A percentile compares a stretch with the other conserved stretches of the same genome.
Conservation (phyloP, 768 basidiomycete genomes). For the Mycena sanguinolenta region DNA sequence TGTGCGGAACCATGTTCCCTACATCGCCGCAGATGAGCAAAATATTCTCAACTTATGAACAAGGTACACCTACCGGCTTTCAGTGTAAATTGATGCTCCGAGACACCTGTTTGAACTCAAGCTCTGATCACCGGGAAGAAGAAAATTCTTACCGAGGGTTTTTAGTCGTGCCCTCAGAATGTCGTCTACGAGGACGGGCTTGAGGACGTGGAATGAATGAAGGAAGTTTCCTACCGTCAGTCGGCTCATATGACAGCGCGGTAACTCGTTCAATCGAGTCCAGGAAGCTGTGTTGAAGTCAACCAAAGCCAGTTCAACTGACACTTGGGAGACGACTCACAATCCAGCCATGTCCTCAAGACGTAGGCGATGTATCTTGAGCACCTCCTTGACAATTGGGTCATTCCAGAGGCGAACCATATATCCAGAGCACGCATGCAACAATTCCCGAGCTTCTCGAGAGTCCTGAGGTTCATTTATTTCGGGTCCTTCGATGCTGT, state of each 20-base stretch:
- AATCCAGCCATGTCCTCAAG: conserved; percentile 63
- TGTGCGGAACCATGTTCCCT: conserved; percentile 41
- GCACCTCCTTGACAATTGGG: conserved; percentile 54
- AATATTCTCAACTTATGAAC: background rate
- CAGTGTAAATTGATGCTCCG: conserved; percentile 68
- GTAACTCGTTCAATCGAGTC: conserved; percentile 62
- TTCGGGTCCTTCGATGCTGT: conserved; percentile 45
- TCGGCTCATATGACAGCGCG: conserved; percentile 59
- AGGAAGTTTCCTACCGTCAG: conserved; percentile 54
- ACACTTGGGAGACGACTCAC: conserved; percentile 2
- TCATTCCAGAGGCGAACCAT: conserved; percentile 66
- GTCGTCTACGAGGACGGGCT: conserved; percentile 54
- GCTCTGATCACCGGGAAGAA: background rate
- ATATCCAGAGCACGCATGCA: conserved; percentile 64
- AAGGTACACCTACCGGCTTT: conserved; percentile 45
- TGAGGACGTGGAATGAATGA: conserved; percentile 1
- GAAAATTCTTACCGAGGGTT: conserved; percentile 44
- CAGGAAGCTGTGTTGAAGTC: conserved; percentile 56
- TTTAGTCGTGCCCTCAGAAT: conserved; percentile 66
- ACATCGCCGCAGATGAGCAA: background rate
- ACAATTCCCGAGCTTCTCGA: conserved; percentile 57
- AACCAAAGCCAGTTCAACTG: background rate
- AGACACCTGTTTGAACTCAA: conserved; percentile 51
- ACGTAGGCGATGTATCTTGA: conserved; percentile 57
- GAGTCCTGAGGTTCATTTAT: conserved; percentile 48